Conservation (phyloP, 192 early-diverging fungal genomes). For the Neocallimastix lanati region DNA sequence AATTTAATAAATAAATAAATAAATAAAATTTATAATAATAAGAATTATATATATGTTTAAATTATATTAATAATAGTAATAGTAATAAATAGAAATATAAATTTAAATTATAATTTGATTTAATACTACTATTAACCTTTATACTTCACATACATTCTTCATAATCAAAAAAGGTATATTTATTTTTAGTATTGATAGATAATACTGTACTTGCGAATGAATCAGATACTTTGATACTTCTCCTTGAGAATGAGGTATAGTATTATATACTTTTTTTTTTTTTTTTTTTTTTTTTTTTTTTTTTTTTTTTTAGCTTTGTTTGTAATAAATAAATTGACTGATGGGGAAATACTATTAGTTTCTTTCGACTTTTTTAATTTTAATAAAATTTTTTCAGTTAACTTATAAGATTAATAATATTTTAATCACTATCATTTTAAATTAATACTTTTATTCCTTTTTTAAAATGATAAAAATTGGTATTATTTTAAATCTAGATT, state of each 20-base stretch:
- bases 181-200: slow-evolving; percentile 46
- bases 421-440: slow-evolving; percentile 4
- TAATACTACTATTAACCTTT: slow-evolving; percentile 60
- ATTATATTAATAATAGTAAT: no score
- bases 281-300: no score
- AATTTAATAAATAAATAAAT: no score
- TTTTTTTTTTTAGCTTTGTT: slow-evolving; percentile 18
- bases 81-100: slow-evolving; percentile 12
- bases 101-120: slow-evolving; percentile 63
- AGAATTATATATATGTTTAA: no score
- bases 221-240: slow-evolving; percentile 46
- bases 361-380: neutral
- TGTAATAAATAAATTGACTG: slow-evolving; percentile 1
- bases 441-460: slow-evolving; percentile 11
- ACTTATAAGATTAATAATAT: neutral
- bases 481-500: slow-evolving; percentile 44
- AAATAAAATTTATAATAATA: no score
- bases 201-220: slow-evolving; percentile 78
- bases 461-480: slow-evolving; percentile 56
- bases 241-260: slow-evolving; percentile 67
- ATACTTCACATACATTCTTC: slow-evolving; percentile 82
- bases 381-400: slow-evolving; percentile 4
- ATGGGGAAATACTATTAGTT: slow-evolving; percentile 5
- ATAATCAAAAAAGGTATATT: slow-evolving; percentile 45
- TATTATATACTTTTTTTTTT: slow-evolving; percentile 56